Conservation (phyloP, 2,329 filamentous ascomycete genomes). For the Sclerotinia glacialis region DNA sequence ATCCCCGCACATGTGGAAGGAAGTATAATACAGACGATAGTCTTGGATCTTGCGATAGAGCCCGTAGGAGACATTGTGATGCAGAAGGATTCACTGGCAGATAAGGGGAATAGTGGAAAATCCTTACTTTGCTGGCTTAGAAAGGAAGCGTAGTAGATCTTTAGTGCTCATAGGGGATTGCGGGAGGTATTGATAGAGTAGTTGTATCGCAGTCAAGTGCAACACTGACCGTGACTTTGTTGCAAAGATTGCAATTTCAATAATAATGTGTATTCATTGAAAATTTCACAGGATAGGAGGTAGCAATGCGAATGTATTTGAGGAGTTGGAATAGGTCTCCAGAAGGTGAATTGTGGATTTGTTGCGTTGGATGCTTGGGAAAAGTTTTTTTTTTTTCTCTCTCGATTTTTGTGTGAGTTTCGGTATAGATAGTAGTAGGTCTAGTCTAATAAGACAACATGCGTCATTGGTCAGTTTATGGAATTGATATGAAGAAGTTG, state of each 20-base stretch:
- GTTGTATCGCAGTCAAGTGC: slow-evolving; percentile 1
- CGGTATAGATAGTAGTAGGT: too few relatives aligned
- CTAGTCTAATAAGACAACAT: neutral
- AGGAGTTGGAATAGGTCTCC: slow-evolving; percentile 6
- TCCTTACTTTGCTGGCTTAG: slow-evolving; percentile 87
- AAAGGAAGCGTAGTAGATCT: slow-evolving; percentile 89
- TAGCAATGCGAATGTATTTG: slow-evolving; percentile 9
- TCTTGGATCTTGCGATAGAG: neutral
- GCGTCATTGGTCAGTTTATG: slow-evolving; percentile 19
- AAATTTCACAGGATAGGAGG: neutral
- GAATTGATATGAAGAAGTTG: neutral
- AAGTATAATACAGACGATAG: neutral
- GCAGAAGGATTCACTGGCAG: neutral
- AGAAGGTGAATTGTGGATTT: slow-evolving; percentile 13
- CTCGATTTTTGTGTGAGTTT: neutral
- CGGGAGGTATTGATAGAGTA: slow-evolving; percentile 1
- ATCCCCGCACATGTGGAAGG: neutral
- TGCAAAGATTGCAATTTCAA: slow-evolving; percentile 23
- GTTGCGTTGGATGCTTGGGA: slow-evolving; percentile 15
- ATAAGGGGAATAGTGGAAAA: neutral
- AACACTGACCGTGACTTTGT: slow-evolving; percentile 18
- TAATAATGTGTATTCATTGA: slow-evolving; percentile 18
- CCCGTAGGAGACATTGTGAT: neutral
- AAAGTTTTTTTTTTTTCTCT: slow-evolving; percentile 21
- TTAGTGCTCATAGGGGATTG: slow-evolving; percentile 80